These are phyloP conservation scores for Leptodontidium sp. DNA, from an alignment of 2,329 filamentous ascomycete species.

Conservation along the genomic window DNA sequence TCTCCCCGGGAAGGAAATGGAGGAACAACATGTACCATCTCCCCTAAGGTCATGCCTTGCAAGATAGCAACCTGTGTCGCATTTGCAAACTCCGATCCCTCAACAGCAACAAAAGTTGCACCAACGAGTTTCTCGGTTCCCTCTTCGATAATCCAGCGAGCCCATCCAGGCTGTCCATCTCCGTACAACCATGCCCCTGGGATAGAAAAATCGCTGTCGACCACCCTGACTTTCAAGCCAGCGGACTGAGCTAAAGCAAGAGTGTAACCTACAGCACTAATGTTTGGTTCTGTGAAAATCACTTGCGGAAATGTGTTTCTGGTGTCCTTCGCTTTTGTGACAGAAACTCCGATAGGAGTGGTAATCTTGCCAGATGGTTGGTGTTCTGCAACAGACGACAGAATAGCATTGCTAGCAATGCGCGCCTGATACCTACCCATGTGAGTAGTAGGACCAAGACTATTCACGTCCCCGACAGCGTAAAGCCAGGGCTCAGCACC, in stretches of 20 bases:
- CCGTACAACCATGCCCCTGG: constrained; percentile 27
- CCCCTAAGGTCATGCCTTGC: constrained; percentile 22
- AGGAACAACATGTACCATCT: constrained; percentile 27
- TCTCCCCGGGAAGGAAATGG: constrained; percentile 30
- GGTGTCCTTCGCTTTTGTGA: constrained; percentile 6
- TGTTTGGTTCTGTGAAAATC: constrained; percentile 28
- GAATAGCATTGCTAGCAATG: constrained; percentile 27
- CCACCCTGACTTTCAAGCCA: constrained; percentile 17
- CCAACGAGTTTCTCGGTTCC: constrained; percentile 25
- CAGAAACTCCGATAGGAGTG: constrained; percentile 17
- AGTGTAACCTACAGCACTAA: constrained; percentile 25
- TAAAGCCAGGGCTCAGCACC: constrained; percentile 24
- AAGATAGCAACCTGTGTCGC: constrained; percentile 26
- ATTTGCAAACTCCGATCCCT: constrained; percentile 25
- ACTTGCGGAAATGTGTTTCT: constrained; percentile 18
- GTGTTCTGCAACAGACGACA: constrained; percentile 15
- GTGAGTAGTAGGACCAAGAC: constrained; percentile 26
- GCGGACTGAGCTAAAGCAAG: constrained; percentile 13
- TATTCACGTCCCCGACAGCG: constrained; percentile 30
- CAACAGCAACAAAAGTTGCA: constrained; percentile 26
- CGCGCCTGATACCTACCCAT: constrained; percentile 27
- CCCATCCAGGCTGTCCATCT: constrained; percentile 28
- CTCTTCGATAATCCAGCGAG: constrained; percentile 29
- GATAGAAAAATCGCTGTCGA: constrained; percentile 16
- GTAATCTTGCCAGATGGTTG: constrained; percentile 2